Base-by-base conservation (phyloP, 1,139 yeast species). In the Kurtzmaniella quercitrusa region DNA sequence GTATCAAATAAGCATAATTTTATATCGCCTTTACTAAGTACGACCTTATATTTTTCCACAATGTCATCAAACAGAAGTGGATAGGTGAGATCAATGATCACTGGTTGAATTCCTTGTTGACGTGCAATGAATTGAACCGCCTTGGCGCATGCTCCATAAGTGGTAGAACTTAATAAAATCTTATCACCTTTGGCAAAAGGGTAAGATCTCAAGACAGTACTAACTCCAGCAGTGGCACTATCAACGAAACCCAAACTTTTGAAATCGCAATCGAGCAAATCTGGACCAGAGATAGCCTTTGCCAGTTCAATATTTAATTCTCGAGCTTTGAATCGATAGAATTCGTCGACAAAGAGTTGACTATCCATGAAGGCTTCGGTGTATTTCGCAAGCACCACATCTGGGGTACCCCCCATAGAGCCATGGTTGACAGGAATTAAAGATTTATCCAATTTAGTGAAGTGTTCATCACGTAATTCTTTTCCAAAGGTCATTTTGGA, bases 161-260 rank as follows among this genome's bases (percentile, higher is more conserved):
- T 71, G n/a, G 83, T 74, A 29, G 72, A 66, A 42, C 74, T 70
- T 34, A 74, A 58, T 16, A 81, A 63, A 19, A 83, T 63, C 43
- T 67, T 73, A 53, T 83, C 90, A 14, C 81, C 81, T 42, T 68
- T 62, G 9, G 61, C 43, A 54, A 81, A 78, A 1, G 78, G 78
- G 41, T 63, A 68, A 34, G 83, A 76, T 48, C 88, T 63, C 44
- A 83, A 63, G 1, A 83, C 73, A 0, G 81, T 66, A 55, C 82
- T 82, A 39, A 79, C 70, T 1, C 82, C 88, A 6, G 75, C 63
- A 2, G 89, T 81, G 3, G 88, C 86, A 55, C 83, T 84, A n/a
- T 68, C 62, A 2, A 75, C 75, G 31, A 81, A 57, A 1, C 77
- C 84, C 46, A 80, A 53, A 51, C 69, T 66, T 39, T 62, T 63